phyloP scores from a whole-genome alignment of 208 protist genomes.

The Trypanosoma platydactyli region DNA sequence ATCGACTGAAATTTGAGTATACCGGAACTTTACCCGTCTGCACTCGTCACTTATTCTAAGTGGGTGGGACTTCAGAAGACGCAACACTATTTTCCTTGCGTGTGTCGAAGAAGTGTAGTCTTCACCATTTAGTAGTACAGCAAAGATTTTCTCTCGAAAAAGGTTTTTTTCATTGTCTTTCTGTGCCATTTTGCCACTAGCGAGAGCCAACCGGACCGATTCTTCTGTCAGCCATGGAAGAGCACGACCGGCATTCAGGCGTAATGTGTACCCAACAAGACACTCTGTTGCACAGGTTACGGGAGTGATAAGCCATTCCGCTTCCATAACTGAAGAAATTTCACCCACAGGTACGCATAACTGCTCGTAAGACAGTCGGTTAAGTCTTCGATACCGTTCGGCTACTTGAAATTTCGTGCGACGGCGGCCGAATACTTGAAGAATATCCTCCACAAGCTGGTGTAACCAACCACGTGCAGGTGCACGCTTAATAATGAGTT shows the following conservation, averaged over 20 bases:
- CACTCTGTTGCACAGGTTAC: neutral
- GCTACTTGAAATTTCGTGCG: slow-evolving; percentile 48
- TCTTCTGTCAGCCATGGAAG: slow-evolving; percentile 27
- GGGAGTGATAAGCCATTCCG: too few species aligned
- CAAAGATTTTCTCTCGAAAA: slow-evolving; percentile 14
- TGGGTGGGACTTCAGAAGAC: slow-evolving; percentile 8
- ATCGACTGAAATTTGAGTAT: slow-evolving; percentile 25
- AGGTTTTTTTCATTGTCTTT: neutral
- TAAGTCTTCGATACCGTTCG: slow-evolving; percentile 34
- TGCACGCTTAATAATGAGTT: slow-evolving; percentile 23
- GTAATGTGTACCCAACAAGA: neutral
- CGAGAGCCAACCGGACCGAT: slow-evolving; percentile 5
- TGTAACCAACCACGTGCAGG: slow-evolving; percentile 30
- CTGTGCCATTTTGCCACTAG: neutral
- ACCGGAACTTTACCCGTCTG: slow-evolving; percentile 4
- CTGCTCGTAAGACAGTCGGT: slow-evolving; percentile 26
- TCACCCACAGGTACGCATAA: slow-evolving; percentile 5
- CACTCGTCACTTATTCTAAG: slow-evolving; percentile 1
- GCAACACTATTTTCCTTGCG: slow-evolving; percentile 4
- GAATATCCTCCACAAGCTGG: slow-evolving; percentile 26
- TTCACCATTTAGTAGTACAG: slow-evolving; percentile 11
- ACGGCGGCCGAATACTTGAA: slow-evolving; percentile 15
- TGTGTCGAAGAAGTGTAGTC: slow-evolving; percentile 14
- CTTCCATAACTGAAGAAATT: too few species aligned
- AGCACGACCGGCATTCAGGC: slow-evolving; percentile 5